Conservation (phyloP, 495 filamentous ascomycete species). For the Lophium mytilinum region DNA sequence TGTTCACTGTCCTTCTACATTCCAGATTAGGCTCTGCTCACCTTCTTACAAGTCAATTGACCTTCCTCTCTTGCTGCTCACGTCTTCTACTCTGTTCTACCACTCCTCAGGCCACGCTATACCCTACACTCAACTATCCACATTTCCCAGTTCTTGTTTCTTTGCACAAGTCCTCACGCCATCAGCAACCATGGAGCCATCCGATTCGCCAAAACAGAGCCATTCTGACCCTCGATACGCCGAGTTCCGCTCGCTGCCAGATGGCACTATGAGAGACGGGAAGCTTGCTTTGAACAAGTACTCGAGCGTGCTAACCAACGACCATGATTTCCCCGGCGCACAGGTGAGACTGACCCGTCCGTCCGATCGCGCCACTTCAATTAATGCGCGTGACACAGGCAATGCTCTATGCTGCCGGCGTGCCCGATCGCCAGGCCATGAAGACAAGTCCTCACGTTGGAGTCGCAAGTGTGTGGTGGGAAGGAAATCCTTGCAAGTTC, state of each 20-base stretch:
- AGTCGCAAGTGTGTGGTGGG: constrained; percentile 90
- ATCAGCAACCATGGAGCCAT: constrained; percentile 37
- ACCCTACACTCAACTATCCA: too few species aligned
- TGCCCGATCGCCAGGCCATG: constrained; percentile 78
- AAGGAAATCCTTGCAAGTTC: constrained; percentile 87
- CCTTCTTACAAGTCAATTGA: too few species aligned
- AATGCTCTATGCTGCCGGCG: constrained; percentile 92
- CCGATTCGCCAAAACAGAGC: constrained; percentile 35
- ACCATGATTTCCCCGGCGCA: constrained; percentile 89
- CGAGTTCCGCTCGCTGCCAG: constrained; percentile 52
- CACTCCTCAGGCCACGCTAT: too few species aligned
- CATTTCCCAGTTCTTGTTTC: too few species aligned
- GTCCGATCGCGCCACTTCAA: neutral
- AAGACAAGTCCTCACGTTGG: constrained; percentile 87
- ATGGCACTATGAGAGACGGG: constrained; percentile 51
- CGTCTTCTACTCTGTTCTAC: too few species aligned
- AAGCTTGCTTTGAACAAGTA: constrained; percentile 60
- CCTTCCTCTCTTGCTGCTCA: too few species aligned
- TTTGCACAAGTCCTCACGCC: too few species aligned
- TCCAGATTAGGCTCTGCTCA: too few species aligned
- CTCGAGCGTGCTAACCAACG: constrained; percentile 63
- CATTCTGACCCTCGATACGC: constrained; percentile 49
- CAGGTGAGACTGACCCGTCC: constrained; percentile 47
- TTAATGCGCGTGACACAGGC: constrained; percentile 40
- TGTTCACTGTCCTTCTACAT: too few species aligned